Percentiles rank a stretch among this genome's conserved stretches.
phyloP scores from a whole-genome alignment of 768 basidiomycete genomes.

The Termitomyces bulborhizus region DNA sequence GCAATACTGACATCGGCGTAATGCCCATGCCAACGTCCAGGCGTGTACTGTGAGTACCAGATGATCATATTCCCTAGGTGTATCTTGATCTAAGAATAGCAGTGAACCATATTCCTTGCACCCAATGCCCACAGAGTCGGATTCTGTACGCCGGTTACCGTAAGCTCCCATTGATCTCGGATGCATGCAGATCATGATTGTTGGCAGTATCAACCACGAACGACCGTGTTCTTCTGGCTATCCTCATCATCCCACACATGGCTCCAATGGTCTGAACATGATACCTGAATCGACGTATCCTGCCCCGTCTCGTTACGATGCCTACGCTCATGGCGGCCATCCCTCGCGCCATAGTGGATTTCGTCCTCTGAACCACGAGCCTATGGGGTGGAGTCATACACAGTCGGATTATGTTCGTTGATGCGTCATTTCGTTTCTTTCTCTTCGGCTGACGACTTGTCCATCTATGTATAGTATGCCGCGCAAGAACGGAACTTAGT shows the following conservation, averaged over 20 bases:
- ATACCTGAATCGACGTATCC: constrained; percentile 57
- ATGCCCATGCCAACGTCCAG: constrained; percentile 32
- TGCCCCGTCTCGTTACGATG: constrained; percentile 46
- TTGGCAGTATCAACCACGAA: constrained; percentile 12
- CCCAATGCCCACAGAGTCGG: constrained; percentile 37
- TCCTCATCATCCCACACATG: constrained; percentile 33
- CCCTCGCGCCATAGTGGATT: constrained; percentile 41
- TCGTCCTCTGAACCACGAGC: constrained; percentile 45
- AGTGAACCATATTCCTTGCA: constrained; percentile 45
- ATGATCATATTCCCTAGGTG: neutral
- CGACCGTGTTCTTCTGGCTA: constrained; percentile 40
- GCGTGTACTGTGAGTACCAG: constrained; percentile 30
- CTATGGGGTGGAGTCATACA: constrained; percentile 39
- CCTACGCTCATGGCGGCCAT: constrained; percentile 32
- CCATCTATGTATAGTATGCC: constrained; percentile 18
- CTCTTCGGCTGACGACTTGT: neutral
- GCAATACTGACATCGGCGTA: constrained; percentile 34
- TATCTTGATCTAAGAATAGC: constrained; percentile 12
- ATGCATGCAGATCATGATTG: constrained; percentile 4
- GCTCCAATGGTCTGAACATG: constrained; percentile 41
- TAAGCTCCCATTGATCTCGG: constrained; percentile 24
- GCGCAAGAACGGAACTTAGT: constrained; percentile 30
- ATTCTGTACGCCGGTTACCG: constrained; percentile 39
- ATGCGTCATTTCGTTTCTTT: neutral
- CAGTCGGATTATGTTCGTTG: constrained; percentile 58